These are phyloP conservation scores for Physaria fendleri DNA, from an alignment of 345 rosid species.

Conservation along the genomic window DNA sequence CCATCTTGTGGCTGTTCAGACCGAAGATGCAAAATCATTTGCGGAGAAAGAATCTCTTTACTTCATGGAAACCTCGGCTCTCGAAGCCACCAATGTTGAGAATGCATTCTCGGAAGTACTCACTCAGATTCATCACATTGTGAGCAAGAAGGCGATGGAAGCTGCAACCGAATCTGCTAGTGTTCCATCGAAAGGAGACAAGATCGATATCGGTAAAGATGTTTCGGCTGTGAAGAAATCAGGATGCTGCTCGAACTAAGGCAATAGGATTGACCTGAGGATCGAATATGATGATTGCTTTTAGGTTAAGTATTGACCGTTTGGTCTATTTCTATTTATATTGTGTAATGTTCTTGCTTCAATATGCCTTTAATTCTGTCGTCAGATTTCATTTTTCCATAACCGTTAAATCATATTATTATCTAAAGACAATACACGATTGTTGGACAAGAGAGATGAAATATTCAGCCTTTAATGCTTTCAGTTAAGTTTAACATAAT, in stretches of 20 bases:
- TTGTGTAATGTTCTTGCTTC: not conserved
- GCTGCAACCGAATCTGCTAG: constrained; percentile 23
- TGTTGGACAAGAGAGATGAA: not conserved
- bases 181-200: constrained; percentile 31
- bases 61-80: constrained; percentile 56
- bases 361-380: not conserved
- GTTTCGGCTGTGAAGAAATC: constrained; percentile 36
- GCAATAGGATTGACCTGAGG: constrained; percentile 20
- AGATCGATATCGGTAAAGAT: constrained; percentile 36
- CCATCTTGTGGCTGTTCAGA: constrained; percentile 45
- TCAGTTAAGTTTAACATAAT: not conserved
- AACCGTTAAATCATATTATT: not conserved
- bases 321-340: constrained; percentile 6
- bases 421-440: not conserved
- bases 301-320: constrained; percentile 3
- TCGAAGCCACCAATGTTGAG: constrained; percentile 47
- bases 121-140: constrained; percentile 42
- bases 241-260: constrained; percentile 32
- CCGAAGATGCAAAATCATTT: constrained; percentile 40
- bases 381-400: not conserved
- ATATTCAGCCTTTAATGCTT: not conserved
- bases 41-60: constrained; percentile 45
- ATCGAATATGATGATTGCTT: constrained; percentile 16
- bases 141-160: constrained; percentile 48
- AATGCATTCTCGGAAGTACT: constrained; percentile 45